phyloP scores from a whole-genome alignment of 306 rosid species.

The Prunus kanzakura region DNA sequence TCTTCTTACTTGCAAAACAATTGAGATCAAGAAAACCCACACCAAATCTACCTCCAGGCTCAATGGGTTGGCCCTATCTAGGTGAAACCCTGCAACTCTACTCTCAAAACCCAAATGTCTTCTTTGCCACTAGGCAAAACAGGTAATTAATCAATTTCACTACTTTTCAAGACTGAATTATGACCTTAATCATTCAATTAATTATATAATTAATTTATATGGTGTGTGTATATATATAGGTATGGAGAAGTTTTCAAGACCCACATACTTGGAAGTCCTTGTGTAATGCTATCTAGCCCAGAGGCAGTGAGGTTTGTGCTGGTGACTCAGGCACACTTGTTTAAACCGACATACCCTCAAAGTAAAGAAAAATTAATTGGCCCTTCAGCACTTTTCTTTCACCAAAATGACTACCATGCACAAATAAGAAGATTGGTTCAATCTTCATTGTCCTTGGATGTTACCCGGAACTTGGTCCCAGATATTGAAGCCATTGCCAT shows the following conservation, averaged over 20 bases:
- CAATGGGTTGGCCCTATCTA: conserved; percentile 26
- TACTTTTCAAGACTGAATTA: background rate
- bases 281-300: conserved; percentile 21
- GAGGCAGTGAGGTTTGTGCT: conserved; percentile 24
- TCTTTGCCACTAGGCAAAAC: conserved; percentile 18
- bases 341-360: conserved; percentile 26
- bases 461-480: conserved; percentile 11
- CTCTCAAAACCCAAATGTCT: conserved; percentile 25
- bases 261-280: conserved; percentile 22
- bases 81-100: conserved; percentile 29
- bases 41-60: conserved; percentile 21
- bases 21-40: background rate
- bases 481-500: conserved; percentile 20
- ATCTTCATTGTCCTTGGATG: conserved; percentile 12
- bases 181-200: background rate
- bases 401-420: conserved; percentile 25
- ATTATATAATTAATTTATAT: too few species aligned
- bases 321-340: conserved; percentile 20
- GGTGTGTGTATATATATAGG: background rate
- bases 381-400: conserved; percentile 30
- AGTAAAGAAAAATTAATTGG: conserved; percentile 29
- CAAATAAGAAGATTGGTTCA: conserved; percentile 23
- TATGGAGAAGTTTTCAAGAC: conserved; percentile 31
- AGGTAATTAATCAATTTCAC: conserved; percentile 5
- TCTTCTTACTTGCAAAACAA: conserved; percentile 1